Evolutionary conservation across 176 grass and related monocot species (phyloP).

Genomic region (Luzula sylvatica): DNA sequence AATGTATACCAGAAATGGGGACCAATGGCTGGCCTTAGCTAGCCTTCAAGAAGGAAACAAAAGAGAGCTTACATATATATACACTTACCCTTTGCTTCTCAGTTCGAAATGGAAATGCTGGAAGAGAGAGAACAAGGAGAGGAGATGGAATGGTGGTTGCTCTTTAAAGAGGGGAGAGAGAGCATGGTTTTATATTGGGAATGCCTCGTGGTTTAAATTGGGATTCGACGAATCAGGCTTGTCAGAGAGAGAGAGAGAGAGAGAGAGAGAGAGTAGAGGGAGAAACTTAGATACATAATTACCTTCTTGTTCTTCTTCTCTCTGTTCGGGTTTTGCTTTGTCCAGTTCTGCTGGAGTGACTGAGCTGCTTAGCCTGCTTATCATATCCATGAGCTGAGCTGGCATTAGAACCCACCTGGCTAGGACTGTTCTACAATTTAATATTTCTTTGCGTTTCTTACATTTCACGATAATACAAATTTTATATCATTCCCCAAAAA

Average conservation of each 20-base stretch:
- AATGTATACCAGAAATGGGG: conserved; percentile 3
- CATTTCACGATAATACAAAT: too few species aligned
- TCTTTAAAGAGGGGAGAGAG: conserved; percentile 19
- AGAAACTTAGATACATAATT: conserved; percentile 2
- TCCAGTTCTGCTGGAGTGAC: conserved; percentile 2
- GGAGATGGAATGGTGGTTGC: conserved; percentile 10
- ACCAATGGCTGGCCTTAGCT: neutral
- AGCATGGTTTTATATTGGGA: conserved; percentile 11
- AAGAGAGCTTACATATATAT: conserved; percentile 10
- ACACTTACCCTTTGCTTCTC: conserved; percentile 15
- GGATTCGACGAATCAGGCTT: conserved; percentile 24
- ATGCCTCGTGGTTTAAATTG: conserved; percentile 19
- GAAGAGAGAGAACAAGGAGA: conserved; percentile 3
- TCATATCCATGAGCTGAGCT: conserved; percentile 8
- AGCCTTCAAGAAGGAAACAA: conserved; percentile 9
- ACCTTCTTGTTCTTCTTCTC: conserved; percentile 16
- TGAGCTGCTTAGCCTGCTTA: conserved; percentile 11
- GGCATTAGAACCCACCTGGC: neutral
- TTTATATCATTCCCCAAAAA: too few species aligned
- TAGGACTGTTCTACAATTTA: too few species aligned
- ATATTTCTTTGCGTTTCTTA: too few species aligned
- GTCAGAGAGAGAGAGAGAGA: conserved; percentile 6
- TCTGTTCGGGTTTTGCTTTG: conserved; percentile 15
- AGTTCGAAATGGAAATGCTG: neutral
- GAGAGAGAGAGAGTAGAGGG: conserved; percentile 11